Conservation (phyloP, 148 eudicot species). For the Polygonum maritimum region DNA sequence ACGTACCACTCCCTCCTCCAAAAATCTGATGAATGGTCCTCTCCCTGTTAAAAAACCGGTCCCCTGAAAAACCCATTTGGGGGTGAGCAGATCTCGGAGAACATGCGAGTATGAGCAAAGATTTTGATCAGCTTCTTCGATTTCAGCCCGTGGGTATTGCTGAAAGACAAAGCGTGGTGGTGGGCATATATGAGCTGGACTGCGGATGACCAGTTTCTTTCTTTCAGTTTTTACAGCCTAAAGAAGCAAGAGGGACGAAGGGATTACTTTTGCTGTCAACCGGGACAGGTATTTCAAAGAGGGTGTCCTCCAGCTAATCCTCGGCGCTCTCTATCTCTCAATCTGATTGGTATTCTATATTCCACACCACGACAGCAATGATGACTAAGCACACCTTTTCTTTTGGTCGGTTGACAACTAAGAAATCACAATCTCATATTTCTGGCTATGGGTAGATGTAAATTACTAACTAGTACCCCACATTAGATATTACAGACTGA, state of each 20-base stretch:
- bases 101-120: neutral
- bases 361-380: neutral
- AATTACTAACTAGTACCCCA: too few relatives aligned
- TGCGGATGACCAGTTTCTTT: neutral
- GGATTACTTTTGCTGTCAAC: neutral
- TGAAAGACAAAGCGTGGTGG: neutral
- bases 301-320: conserved; percentile 8
- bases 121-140: neutral
- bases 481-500: too few relatives aligned
- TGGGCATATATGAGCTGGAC: neutral
- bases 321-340: neutral
- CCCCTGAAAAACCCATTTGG: conserved; percentile 41
- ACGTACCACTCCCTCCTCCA: conserved; percentile 67
- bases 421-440: too few relatives aligned
- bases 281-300: neutral
- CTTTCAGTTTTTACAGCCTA: neutral
- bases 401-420: too few relatives aligned
- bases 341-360: neutral
- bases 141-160: neutral
- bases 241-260: neutral
- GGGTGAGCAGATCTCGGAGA: neutral
- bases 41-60: conserved; percentile 52
- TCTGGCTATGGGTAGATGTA: too few relatives aligned
- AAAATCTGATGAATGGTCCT: conserved; percentile 65
- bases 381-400: neutral